phyloP scores from a whole-genome alignment of 257 asterid species.

The Fraxinus anomala region DNA sequence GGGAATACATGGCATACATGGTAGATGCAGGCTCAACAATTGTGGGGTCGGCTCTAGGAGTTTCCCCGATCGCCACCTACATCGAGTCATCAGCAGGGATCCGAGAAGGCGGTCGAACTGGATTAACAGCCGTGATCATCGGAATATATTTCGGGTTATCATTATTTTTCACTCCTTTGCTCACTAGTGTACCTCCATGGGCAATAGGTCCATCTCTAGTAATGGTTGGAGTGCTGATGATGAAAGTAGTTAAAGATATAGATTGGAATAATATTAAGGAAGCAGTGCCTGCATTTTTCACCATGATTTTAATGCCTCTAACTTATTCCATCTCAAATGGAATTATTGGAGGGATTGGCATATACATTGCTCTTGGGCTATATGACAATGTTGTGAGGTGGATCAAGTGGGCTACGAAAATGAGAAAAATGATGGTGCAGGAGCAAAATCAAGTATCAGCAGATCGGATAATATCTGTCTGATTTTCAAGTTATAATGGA shows the following conservation, averaged over 20 bases:
- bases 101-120: conserved; percentile 74
- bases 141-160: conserved; percentile 64
- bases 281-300: conserved; percentile 73
- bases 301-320: conserved; percentile 69
- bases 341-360: conserved; percentile 70
- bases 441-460: conserved; percentile 75
- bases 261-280: conserved; percentile 66
- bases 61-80: conserved; percentile 66
- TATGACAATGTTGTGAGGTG: conserved; percentile 39
- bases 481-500: background rate
- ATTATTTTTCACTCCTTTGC: conserved; percentile 55
- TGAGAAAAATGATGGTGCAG: conserved; percentile 52
- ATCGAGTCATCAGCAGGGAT: conserved; percentile 78
- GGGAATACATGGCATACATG: conserved; percentile 78
- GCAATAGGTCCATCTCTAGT: conserved; percentile 83
- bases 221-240: conserved; percentile 80
- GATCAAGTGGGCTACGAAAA: conserved; percentile 42
- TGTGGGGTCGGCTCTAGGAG: conserved; percentile 69
- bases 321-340: conserved; percentile 82
- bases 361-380: conserved; percentile 51
- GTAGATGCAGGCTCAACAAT: conserved; percentile 75
- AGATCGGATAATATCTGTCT: conserved; percentile 7
- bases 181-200: conserved; percentile 80
- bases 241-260: conserved; percentile 68
- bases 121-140: conserved; percentile 65